Conservation (phyloP, 805 yeast genomes). For the Cyberlindnera mississippiensis region DNA sequence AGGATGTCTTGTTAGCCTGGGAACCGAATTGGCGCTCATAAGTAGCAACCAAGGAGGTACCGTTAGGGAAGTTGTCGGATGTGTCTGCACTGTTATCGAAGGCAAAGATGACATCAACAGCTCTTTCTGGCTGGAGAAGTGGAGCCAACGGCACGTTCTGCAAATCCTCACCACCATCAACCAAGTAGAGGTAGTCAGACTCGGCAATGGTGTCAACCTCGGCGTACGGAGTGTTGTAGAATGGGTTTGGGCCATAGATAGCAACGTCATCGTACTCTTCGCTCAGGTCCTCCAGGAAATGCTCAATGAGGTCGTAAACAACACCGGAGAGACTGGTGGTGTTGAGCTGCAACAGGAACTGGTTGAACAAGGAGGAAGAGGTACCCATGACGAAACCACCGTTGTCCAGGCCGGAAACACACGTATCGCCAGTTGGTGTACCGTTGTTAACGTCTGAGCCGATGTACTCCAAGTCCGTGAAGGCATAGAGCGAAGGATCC, state of each 20-base stretch:
- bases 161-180: conserved; percentile 70
- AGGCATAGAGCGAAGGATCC: conserved; percentile 71
- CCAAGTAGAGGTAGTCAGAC: conserved; percentile 46
- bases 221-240: conserved; percentile 41
- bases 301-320: conserved; percentile 41
- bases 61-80: conserved; percentile 59
- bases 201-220: conserved; percentile 35
- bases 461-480: conserved; percentile 61
- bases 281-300: conserved; percentile 44
- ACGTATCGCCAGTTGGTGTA: conserved; percentile 37
- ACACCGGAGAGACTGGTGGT: conserved; percentile 46
- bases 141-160: conserved; percentile 66
- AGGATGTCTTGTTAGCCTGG: conserved; percentile 53
- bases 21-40: conserved; percentile 53
- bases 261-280: conserved; percentile 62
- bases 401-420: conserved; percentile 72
- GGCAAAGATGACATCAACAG: conserved; percentile 62
- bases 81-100: conserved; percentile 68
- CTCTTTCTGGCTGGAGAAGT: conserved; percentile 53
- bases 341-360: conserved; percentile 61
- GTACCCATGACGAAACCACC: conserved; percentile 81
- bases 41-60: conserved; percentile 52
- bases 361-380: conserved; percentile 77
- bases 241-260: conserved; percentile 70
- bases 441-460: conserved; percentile 47